These are phyloP conservation scores for Thalassiosira gravida DNA, from an alignment of 352 stramenopile genomes.

Conservation along the genomic window DNA sequence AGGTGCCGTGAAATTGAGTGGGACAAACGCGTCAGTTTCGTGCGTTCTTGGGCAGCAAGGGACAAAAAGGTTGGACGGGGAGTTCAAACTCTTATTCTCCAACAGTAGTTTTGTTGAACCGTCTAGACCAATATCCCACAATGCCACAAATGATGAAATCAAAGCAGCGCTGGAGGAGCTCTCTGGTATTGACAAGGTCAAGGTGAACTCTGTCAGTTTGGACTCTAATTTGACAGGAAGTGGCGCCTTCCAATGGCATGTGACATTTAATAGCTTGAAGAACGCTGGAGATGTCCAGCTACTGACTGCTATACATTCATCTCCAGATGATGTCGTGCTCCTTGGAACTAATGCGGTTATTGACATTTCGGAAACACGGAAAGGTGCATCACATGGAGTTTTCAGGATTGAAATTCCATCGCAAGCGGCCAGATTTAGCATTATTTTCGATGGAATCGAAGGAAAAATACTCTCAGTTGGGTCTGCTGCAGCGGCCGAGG, in stretches of 20 bases:
- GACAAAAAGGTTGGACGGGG: constrained; percentile 52
- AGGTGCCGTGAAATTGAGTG: constrained; percentile 50
- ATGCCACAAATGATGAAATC: constrained; percentile 89
- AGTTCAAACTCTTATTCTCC: constrained; percentile 61
- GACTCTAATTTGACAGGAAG: constrained; percentile 65
- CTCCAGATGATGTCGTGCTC: constrained; percentile 30
- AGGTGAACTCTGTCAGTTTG: constrained; percentile 75
- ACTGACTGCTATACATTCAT: constrained; percentile 46
- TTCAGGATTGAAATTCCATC: constrained; percentile 36
- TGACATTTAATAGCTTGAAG: constrained; percentile 82
- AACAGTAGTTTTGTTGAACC: constrained; percentile 33
- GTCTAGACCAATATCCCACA: constrained; percentile 84
- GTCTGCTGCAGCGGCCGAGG: constrained; percentile 13
- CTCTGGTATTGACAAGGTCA: constrained; percentile 78
- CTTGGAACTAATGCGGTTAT: constrained; percentile 63
- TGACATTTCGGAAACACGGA: constrained; percentile 44
- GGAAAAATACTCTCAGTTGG: constrained; percentile 15
- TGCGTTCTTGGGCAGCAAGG: constrained; percentile 45
- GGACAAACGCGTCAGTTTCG: constrained; percentile 40
- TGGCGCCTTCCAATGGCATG: constrained; percentile 68
- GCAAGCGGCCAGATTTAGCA: constrained; percentile 31
- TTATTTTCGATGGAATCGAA: constrained; percentile 46
- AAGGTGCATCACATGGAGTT: constrained; percentile 40
- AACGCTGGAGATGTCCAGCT: constrained; percentile 74
- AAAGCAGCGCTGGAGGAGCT: constrained; percentile 85